A percentile compares a stretch with the other conserved stretches of the same genome.
Evolutionary conservation across 1,284 basidiomycete genomes (phyloP).

Genomic region (Veloporphyrellus conicus): DNA sequence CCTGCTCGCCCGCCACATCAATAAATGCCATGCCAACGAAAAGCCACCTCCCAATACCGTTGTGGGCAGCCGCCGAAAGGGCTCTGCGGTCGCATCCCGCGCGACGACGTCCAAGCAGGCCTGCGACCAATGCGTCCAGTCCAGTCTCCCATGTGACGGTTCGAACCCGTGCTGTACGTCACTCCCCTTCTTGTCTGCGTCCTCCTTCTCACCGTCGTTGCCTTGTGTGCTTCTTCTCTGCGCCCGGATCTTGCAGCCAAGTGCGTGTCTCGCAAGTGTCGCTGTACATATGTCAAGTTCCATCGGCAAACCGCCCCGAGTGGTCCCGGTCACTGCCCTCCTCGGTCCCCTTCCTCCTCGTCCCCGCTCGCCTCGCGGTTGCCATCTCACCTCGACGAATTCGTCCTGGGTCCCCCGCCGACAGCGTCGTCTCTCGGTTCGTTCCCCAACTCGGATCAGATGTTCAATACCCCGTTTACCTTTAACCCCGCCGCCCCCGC

Average conservation of each 20-base stretch:
- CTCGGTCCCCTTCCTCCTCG: conserved; percentile 27
- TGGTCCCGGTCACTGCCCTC: conserved; percentile 60
- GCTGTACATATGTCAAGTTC: conserved; percentile 83
- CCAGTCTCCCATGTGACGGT: conserved; percentile 76
- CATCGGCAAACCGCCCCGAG: conserved; percentile 75
- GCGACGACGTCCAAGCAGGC: conserved; percentile 76
- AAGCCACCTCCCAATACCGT: conserved; percentile 48
- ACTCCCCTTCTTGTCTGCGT: not conserved
- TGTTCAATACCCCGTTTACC: conserved; percentile 38
- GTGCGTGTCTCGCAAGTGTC: conserved; percentile 68
- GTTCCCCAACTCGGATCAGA: conserved; percentile 24
- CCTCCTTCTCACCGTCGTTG: not conserved
- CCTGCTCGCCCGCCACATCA: conserved; percentile 81
- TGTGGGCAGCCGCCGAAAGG: conserved; percentile 45
- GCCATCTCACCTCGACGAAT: conserved; percentile 34
- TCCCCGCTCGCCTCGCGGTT: conserved; percentile 17
- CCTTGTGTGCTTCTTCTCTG: not conserved
- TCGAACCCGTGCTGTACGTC: conserved; percentile 72
- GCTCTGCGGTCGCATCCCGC: conserved; percentile 56
- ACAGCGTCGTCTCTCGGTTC: conserved; percentile 26
- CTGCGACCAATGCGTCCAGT: conserved; percentile 83
- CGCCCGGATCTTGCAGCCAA: conserved; percentile 50
- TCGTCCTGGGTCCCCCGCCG: conserved; percentile 35
- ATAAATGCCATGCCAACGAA: conserved; percentile 82
- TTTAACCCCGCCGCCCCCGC: conserved; percentile 21